These are phyloP conservation scores for Xylaria digitata DNA, from an alignment of 2,329 filamentous ascomycete genomes.

Conservation along the genomic window DNA sequence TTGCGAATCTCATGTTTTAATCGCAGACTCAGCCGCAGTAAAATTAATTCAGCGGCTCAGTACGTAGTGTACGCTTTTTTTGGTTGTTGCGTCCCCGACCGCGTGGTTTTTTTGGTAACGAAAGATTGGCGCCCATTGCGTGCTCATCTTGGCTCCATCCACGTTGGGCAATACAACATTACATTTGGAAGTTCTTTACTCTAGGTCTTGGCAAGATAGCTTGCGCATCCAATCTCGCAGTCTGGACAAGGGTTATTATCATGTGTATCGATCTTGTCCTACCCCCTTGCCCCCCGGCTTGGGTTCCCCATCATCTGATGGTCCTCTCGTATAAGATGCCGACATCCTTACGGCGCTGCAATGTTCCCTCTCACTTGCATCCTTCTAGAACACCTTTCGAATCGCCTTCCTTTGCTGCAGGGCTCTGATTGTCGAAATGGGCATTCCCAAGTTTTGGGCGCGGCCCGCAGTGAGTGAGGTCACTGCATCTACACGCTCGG, in stretches of 20 bases:
- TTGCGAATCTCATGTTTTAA: too few relatives aligned
- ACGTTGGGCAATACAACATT: conserved; percentile 16
- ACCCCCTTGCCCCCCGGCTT: not conserved
- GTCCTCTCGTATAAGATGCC: conserved; percentile 19
- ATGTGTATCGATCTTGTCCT: conserved; percentile 16
- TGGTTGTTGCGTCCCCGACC: not conserved
- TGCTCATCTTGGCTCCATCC: conserved; percentile 32
- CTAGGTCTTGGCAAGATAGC: conserved; percentile 17
- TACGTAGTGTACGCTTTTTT: not conserved
- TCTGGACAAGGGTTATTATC: conserved; percentile 20
- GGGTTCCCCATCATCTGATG: not conserved
- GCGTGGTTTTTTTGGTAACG: conserved; percentile 17
- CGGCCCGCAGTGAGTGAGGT: conserved; percentile 31
- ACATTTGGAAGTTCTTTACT: conserved; percentile 26
- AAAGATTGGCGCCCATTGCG: conserved; percentile 34
- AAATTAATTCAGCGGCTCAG: too few relatives aligned
- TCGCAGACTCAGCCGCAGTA: too few relatives aligned
- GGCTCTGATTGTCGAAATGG: conserved; percentile 36
- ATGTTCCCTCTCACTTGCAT: not conserved
- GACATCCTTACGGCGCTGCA: conserved; percentile 10
- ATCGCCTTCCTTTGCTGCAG: not conserved
- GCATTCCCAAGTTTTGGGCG: conserved; percentile 41
- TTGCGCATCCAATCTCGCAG: conserved; percentile 24
- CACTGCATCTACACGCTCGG: conserved; percentile 1
- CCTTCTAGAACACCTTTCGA: not conserved